Evolutionary conservation across 345 rosid genomes (phyloP).

Genomic region (Gossypium turneri): DNA sequence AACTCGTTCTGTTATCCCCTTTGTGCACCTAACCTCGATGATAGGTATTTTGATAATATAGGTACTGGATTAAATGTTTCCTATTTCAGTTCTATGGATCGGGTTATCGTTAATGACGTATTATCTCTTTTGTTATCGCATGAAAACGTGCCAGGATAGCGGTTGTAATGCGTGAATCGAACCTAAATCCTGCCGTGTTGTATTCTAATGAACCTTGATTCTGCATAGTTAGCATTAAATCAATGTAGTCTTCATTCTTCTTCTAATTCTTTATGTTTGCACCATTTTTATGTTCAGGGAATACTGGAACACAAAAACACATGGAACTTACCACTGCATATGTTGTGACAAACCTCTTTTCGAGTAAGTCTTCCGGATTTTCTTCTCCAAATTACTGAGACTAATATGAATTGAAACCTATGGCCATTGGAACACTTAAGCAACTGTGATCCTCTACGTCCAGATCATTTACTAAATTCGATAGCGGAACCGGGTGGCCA

Average conservation of each 20-base stretch:
- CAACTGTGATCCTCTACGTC: constrained; percentile 7
- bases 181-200: not conserved
- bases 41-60: not conserved
- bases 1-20: not conserved
- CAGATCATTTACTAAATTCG: constrained; percentile 87
- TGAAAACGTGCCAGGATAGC: not conserved
- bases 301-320: constrained; percentile 76
- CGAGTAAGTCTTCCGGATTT: constrained; percentile 43
- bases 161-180: not conserved
- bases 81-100: not conserved
- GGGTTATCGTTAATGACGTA: not conserved
- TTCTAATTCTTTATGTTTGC: not conserved
- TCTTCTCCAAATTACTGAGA: not conserved
- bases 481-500: constrained; percentile 99
- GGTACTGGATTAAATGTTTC: not conserved
- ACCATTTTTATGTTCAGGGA: constrained; percentile 40
- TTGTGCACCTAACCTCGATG: not conserved
- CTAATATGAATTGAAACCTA: not conserved
- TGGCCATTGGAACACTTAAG: not conserved
- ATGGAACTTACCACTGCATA: constrained; percentile 78
- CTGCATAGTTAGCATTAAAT: not conserved
- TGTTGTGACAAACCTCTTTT: constrained; percentile 82
- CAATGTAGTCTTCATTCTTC: not conserved
- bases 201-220: not conserved
- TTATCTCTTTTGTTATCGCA: not conserved